phyloP scores from a whole-genome alignment of 192 early-diverging fungal genomes.

The Umbelopsis vinacea region DNA sequence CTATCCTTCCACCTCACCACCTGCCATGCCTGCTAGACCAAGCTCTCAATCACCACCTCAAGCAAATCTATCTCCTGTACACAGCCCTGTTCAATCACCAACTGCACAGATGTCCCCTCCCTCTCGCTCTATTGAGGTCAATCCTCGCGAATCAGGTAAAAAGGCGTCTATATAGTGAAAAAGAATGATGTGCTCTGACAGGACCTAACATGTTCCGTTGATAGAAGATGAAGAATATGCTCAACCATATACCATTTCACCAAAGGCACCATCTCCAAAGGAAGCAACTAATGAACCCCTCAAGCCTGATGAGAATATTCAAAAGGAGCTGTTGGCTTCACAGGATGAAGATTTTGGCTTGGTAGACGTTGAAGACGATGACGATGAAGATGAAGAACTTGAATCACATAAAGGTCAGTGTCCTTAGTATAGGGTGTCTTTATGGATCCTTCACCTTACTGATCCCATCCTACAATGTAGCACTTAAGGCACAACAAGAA shows the following conservation, averaged over 20 bases:
- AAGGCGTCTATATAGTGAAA: background rate
- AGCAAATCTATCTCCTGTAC: background rate
- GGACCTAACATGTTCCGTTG: background rate
- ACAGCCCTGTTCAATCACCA: conserved; percentile 1
- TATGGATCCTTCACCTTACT: too few relatives aligned
- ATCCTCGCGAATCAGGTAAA: background rate
- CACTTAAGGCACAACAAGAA: too few relatives aligned
- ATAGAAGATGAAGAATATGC: background rate
- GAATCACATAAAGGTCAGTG: background rate
- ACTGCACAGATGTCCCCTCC: background rate
- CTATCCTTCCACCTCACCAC: background rate
- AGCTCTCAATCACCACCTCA: background rate
- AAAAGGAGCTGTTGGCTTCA: conserved; percentile 1
- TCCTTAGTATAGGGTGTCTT: background rate
- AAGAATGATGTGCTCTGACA: background rate
- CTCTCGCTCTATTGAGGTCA: background rate
- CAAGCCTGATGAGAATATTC: background rate
- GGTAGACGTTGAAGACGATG: conserved; percentile 13
- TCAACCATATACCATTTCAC: conserved; percentile 9
- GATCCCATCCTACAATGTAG: too few relatives aligned
- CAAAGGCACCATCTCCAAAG: background rate
- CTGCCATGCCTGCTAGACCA: conserved; percentile 5
- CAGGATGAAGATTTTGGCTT: conserved; percentile 9
- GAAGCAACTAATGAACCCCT: background rate
- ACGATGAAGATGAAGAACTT: conserved; percentile 2